phyloP scores from a whole-genome alignment of 257 asterid genomes.

The Prunella vulgaris region DNA sequence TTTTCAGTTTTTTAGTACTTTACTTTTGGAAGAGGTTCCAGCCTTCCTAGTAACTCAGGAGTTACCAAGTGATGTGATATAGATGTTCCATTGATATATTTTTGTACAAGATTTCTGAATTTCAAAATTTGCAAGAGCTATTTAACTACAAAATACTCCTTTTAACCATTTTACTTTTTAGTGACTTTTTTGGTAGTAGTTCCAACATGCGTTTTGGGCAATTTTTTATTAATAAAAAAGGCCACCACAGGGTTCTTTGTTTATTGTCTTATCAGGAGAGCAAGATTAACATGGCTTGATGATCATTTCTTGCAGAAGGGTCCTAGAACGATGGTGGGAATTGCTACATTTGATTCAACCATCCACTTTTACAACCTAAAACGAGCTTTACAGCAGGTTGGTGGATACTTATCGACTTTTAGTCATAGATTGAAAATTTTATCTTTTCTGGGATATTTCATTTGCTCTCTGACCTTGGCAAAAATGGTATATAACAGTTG shows the following conservation, averaged over 20 bases:
- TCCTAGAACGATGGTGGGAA: constrained; percentile 87
- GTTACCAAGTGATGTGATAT: constrained; percentile 14
- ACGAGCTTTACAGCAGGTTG: constrained; percentile 83
- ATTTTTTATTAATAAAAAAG: background rate
- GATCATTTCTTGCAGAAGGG: constrained; percentile 69
- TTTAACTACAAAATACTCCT: background rate
- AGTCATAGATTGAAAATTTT: background rate
- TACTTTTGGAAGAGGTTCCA: constrained; percentile 13
- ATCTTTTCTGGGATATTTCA: background rate
- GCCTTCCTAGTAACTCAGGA: constrained; percentile 2
- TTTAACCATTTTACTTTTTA: constrained; percentile 9
- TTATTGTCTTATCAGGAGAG: constrained; percentile 16
- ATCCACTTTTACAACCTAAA: constrained; percentile 95
- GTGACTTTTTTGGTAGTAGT: constrained; percentile 1
- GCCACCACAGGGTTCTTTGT: constrained; percentile 3
- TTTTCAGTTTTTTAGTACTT: background rate
- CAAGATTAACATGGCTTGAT: constrained; percentile 15
- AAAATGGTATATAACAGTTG: background rate
- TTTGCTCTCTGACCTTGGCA: constrained; percentile 1
- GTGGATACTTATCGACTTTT: constrained; percentile 11
- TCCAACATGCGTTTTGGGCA: constrained; percentile 1
- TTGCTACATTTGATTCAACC: constrained; percentile 94
- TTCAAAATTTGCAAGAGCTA: background rate
- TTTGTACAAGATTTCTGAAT: background rate
- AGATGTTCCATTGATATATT: background rate